A percentile compares a stretch with the other conserved stretches of the same genome.
Evolutionary conservation across 164 flowering plant genomes (phyloP).

Genomic region (Tinospora cordifolia): DNA sequence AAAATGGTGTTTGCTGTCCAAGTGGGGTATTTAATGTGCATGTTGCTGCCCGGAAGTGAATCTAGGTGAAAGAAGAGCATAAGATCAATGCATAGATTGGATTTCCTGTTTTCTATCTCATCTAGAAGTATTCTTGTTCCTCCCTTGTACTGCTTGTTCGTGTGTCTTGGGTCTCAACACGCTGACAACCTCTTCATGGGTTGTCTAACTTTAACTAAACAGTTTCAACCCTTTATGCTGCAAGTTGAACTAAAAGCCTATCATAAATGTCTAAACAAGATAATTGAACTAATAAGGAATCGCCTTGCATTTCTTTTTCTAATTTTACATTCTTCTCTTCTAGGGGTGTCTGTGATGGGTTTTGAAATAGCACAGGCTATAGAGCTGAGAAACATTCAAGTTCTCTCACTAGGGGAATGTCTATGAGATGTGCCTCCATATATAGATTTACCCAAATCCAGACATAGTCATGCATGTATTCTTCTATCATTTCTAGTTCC

Average conservation of each 20-base stretch:
- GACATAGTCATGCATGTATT: background rate
- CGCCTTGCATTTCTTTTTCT: background rate
- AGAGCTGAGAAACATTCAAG: background rate
- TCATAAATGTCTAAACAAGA: background rate
- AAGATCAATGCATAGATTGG: background rate
- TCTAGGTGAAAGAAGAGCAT: background rate
- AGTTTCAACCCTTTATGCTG: background rate
- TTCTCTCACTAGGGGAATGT: background rate
- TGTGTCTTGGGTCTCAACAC: background rate
- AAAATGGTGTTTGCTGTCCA: background rate
- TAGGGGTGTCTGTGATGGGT: background rate
- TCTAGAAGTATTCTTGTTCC: conserved; percentile 4
- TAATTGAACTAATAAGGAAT: background rate
- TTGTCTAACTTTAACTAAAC: conserved; percentile 3
- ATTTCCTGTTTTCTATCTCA: background rate
- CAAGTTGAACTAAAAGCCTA: background rate
- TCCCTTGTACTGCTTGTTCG: background rate
- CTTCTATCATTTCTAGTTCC: background rate
- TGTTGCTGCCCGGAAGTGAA: background rate
- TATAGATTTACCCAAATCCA: background rate
- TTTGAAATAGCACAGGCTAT: background rate
- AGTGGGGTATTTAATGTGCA: background rate
- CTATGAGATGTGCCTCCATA: background rate
- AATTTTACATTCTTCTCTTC: background rate
- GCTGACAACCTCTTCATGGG: conserved; percentile 3